Percentiles rank a stretch among this genome's conserved stretches.
These are phyloP conservation scores for Tetrahymena elliotti DNA, from an alignment of 73 alveolate species.

Conservation along the genomic window DNA sequence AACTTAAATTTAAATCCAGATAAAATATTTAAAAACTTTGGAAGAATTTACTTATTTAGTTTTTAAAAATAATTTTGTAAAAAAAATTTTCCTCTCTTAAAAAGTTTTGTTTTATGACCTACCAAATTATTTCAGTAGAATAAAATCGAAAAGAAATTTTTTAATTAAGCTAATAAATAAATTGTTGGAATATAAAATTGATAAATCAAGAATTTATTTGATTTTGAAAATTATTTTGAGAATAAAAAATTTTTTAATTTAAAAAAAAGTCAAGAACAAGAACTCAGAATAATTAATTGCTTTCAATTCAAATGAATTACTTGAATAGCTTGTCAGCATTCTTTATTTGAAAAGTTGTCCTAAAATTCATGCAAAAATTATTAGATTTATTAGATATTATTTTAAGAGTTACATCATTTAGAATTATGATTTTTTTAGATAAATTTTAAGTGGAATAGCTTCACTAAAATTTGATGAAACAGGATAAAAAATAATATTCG, in stretches of 20 bases:
- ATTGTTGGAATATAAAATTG: too few relatives aligned
- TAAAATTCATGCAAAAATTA: not conserved
- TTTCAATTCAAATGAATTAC: not conserved
- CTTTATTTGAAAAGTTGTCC: not conserved
- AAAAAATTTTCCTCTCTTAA: too few relatives aligned
- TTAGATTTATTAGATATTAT: not conserved
- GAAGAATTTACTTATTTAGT: too few relatives aligned
- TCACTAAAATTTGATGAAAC: not conserved
- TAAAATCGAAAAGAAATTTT: too few relatives aligned
- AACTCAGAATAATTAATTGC: not conserved
- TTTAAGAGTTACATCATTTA: not conserved
- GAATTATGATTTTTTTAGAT: not conserved
- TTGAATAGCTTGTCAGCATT: not conserved
- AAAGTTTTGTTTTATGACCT: too few relatives aligned
- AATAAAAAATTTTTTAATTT: not conserved
- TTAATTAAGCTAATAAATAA: too few relatives aligned
- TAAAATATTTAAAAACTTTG: too few relatives aligned
- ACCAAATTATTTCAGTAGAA: too few relatives aligned
- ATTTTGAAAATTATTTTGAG: too few relatives aligned
- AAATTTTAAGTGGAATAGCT: not conserved
- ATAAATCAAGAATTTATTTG: too few relatives aligned
- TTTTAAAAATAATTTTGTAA: too few relatives aligned
- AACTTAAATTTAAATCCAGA: too few relatives aligned
- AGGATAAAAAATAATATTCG: not conserved
- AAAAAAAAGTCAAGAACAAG: not conserved